Evolutionary conservation across 148 eudicot genomes (phyloP), one percentile per base, ranked within the genome.

Genomic region (Polygonum aviculare): DNA sequence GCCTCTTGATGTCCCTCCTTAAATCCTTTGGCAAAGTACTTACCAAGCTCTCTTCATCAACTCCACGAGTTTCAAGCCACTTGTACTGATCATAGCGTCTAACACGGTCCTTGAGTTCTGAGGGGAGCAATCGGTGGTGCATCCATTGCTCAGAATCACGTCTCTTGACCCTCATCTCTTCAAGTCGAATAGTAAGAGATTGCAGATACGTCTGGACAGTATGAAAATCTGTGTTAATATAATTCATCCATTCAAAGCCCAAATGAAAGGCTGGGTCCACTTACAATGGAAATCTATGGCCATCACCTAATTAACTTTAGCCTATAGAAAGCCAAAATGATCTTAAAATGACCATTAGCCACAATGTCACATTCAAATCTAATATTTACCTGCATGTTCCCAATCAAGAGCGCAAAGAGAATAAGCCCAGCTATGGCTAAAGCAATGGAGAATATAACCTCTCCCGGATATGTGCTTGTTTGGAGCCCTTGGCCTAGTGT

Each of bases 401-500:
- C 99, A 63, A 96, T 96, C 83, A 96, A 86, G 51, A 96, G 87
- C 16, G 98, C 98, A 78, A 96, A 93, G 69, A 93, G 98, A 81
- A 96, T 96, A 75, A 96, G 98, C 60, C 99, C 99, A 49, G 87
- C 87, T 79, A 93, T 93, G 48, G 97, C 98, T 33, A 96, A 84
- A 72, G 84, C 87, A 74, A 96, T 91, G 78, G 90, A 89, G 76
- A 93, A 96, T 77, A 96, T 79, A 54, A 92, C 87, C 78, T 96
- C 99, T 75, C 97, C 99, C 38, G 90, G 93, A 78, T 90, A 96
- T 8, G 97, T 90, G 87, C 99, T 91, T 69, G 97, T 93, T 81
- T 93, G 82, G 50, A 96, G 95, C 73, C 99, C 99, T 83, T 96
- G 99, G 26, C 99, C 99, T 74, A 93, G 89, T 76, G 98, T 96